These are phyloP conservation scores for Solanum arcanum DNA, from an alignment of 257 asterid species.

Conservation along the genomic window DNA sequence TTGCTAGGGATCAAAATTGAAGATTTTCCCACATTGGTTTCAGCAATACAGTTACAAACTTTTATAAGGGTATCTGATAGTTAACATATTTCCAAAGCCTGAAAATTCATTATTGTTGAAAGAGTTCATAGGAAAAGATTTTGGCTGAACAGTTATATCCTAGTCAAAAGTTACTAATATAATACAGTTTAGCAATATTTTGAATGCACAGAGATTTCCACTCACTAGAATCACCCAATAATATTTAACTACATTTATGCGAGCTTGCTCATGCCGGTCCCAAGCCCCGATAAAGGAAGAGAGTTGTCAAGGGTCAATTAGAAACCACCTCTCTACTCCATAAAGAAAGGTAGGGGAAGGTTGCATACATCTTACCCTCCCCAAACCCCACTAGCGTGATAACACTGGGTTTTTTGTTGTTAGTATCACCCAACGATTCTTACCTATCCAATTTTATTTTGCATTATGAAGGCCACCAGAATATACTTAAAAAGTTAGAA, in stretches of 20 bases:
- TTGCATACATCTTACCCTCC: not conserved
- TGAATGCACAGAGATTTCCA: too few relatives aligned
- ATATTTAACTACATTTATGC: not conserved
- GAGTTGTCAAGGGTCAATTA: not conserved
- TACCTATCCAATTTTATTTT: not conserved
- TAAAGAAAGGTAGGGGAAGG: not conserved
- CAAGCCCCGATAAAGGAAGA: not conserved
- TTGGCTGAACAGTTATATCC: not conserved
- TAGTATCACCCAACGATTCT: not conserved
- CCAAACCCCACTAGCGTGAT: not conserved
- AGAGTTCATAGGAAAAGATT: not conserved
- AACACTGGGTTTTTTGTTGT: not conserved
- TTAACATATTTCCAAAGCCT: not conserved
- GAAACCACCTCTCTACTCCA: not conserved
- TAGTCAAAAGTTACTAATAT: too few relatives aligned
- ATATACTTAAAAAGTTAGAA: not conserved
- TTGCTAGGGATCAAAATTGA: not conserved
- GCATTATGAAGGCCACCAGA: not conserved
- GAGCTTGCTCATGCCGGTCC: not conserved
- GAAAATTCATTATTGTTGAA: not conserved
- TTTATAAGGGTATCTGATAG: not conserved
- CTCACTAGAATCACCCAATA: too few relatives aligned
- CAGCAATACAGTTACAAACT: not conserved
- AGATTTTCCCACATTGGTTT: not conserved
- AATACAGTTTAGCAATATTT: too few relatives aligned